Evolutionary conservation across 1,284 basidiomycete genomes (phyloP).

Genomic region (Ganoderma lucidum): DNA sequence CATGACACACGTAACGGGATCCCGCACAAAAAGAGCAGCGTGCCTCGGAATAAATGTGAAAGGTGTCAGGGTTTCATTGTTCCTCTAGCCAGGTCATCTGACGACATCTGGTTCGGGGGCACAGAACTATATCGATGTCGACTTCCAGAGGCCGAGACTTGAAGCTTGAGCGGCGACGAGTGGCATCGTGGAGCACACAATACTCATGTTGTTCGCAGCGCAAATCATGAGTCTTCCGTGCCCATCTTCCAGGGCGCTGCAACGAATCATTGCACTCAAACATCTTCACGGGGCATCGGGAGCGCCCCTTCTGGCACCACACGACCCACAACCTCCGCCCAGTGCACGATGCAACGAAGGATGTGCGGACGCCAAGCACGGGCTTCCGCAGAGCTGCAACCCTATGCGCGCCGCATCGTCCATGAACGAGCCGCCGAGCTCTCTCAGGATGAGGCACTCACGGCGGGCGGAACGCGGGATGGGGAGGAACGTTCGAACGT

Average conservation of each 20-base stretch:
- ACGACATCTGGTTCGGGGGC: neutral
- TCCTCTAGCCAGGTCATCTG: neutral
- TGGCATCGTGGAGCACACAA: constrained; percentile 2
- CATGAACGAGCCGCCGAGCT: neutral
- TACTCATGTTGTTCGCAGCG: constrained; percentile 22
- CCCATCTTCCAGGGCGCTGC: neutral
- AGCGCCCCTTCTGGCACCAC: constrained; percentile 15
- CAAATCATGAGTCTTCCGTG: constrained; percentile 29
- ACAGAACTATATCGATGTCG: neutral
- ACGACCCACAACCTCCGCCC: constrained; percentile 5
- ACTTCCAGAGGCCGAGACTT: neutral
- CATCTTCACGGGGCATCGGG: constrained; percentile 15
- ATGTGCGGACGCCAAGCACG: constrained; percentile 19
- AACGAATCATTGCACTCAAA: constrained; percentile 19
- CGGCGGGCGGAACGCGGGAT: constrained; percentile 12
- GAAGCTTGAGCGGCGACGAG: neutral
- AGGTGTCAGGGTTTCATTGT: constrained; percentile 4
- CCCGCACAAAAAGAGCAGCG: constrained; percentile 2
- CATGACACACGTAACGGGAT: constrained; percentile 1
- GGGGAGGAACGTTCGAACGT: constrained; percentile 26
- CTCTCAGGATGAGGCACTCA: constrained; percentile 21
- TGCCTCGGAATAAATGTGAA: neutral
- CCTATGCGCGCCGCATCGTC: constrained; percentile 9
- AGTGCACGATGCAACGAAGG: constrained; percentile 4
- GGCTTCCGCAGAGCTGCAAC: constrained; percentile 14